These are phyloP conservation scores for Passalora sequoiae DNA, from an alignment of 2,329 filamentous ascomycete species.

Conservation along the genomic window DNA sequence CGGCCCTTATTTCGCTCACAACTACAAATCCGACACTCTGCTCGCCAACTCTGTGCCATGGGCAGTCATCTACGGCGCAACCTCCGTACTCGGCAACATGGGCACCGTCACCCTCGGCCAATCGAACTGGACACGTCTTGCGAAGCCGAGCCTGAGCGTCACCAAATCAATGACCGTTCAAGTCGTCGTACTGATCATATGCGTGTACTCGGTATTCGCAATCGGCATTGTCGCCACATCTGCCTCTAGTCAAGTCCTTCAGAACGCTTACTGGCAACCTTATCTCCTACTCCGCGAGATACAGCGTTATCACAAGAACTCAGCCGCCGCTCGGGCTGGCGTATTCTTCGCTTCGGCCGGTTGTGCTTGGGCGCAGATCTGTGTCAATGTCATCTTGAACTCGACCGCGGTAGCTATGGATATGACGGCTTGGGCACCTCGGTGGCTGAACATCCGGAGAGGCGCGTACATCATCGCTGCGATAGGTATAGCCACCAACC, in stretches of 20 bases:
- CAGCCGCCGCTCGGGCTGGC: conserved; percentile 23
- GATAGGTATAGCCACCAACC: conserved; percentile 23
- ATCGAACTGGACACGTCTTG: conserved; percentile 12
- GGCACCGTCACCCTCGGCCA: conserved; percentile 10
- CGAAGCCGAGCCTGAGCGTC: conserved; percentile 5
- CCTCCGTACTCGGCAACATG: conserved; percentile 13
- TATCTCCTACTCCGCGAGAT: conserved; percentile 13
- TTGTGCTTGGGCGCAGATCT: conserved; percentile 26
- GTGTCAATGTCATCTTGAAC: conserved; percentile 28
- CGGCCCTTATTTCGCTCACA: conserved; percentile 15
- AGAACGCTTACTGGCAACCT: conserved; percentile 14
- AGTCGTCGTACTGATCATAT: conserved; percentile 7
- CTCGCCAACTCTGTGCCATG: conserved; percentile 12
- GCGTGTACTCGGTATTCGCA: conserved; percentile 10
- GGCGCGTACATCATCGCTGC: conserved; percentile 28
- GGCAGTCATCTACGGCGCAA: conserved; percentile 15
- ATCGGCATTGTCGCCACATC: conserved; percentile 14
- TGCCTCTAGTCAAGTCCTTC: conserved; percentile 11
- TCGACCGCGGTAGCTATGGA: conserved; percentile 28
- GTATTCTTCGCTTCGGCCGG: conserved; percentile 30
- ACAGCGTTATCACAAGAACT: conserved; percentile 19
- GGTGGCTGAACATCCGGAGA: conserved; percentile 23
- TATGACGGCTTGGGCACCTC: conserved; percentile 24
- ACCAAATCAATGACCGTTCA: conserved; percentile 9
- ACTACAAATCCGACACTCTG: conserved; percentile 11